A percentile compares a stretch with the other conserved stretches of the same genome.
phyloP scores from a whole-genome alignment of 495 filamentous ascomycete genomes.

The Aspergillus leporis region DNA sequence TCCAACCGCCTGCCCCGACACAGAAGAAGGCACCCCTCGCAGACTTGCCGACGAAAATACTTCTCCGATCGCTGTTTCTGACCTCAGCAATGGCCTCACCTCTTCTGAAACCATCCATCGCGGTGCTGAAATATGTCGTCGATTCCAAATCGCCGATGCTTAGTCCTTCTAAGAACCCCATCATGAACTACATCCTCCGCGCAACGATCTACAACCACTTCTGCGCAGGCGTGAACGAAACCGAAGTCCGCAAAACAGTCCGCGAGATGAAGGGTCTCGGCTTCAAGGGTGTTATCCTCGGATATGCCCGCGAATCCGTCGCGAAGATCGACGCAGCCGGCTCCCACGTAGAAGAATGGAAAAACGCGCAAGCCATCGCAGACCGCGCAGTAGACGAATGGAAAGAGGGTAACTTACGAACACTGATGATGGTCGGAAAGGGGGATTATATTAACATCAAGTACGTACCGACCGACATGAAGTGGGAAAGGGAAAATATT shows the following conservation, averaged over 20 bases:
- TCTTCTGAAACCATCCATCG: slow-evolving; percentile 62
- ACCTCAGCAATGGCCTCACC: slow-evolving; percentile 75
- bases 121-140: slow-evolving; percentile 61
- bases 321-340: slow-evolving; percentile 49
- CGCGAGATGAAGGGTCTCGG: slow-evolving; percentile 62
- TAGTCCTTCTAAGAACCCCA: slow-evolving; percentile 57
- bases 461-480: slow-evolving; percentile 29
- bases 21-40: slow-evolving; percentile 52
- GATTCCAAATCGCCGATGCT: slow-evolving; percentile 58
- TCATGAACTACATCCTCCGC: slow-evolving; percentile 61
- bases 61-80: slow-evolving; percentile 73
- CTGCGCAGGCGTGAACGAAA: slow-evolving; percentile 69
- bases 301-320: slow-evolving; percentile 75
- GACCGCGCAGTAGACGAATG: slow-evolving; percentile 49
- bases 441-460: slow-evolving; percentile 81
- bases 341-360: slow-evolving; percentile 4
- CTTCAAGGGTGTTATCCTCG: slow-evolving; percentile 74
- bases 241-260: slow-evolving; percentile 62
- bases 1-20: slow-evolving; percentile 6
- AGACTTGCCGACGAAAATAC: slow-evolving; percentile 62
- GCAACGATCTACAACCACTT: slow-evolving; percentile 84
- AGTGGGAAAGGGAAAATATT: not conserved
- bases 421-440: slow-evolving; percentile 59
- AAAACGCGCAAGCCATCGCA: slow-evolving; percentile 35
- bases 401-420: slow-evolving; percentile 68